Base-by-base conservation (phyloP, 2,329 filamentous ascomycete genomes). In the Hymenoscyphus scutula region DNA sequence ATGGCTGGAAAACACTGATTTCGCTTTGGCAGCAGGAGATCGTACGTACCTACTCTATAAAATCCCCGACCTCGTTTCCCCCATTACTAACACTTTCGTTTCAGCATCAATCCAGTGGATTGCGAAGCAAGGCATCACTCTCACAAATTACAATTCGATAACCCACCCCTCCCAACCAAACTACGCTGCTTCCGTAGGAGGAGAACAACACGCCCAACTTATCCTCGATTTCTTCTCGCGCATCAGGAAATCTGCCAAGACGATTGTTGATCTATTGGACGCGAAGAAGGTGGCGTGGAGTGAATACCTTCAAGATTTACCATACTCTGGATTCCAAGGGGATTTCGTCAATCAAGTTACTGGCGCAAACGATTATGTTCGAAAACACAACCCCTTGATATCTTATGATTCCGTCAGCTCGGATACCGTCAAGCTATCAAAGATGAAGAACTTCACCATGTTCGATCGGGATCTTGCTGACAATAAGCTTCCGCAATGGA, bases 281-380 rank as follows among this genome's bases (percentile, higher is more conserved):
- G 76, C 74, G 56, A 78, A 76, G 54, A 72, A 74, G 32, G 76
- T 84, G 53, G 77, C 77, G 63, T 84, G 88, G 88, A 86, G 79
- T 58, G 81, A 87, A 68, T 94, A 94, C 77, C 83, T 91, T 73
- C 89, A 94, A 72, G 86, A 90, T 72, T 81, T 89, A 80, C 90
- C 90, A 1, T 91, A 85, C 75, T 80, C 84, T 1, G 90, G 91
- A 11, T 93, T 86, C 75, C 82, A 90, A 73, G 89, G 88, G 30
- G 73, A 74, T 37, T 90, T 78, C 71, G 79, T 84, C 59, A 91
- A 91, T 75, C 84, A 85, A 67, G 65, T 83, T 67, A 89, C 82
- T 2, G 82, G 83, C 23, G 81, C 82, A 58, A 90, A 92, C 71
- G 56, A 88, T 77, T 94, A 94, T 73, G 89, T 93, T 3, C 85